A percentile compares a stretch with the other conserved stretches of the same genome.
phyloP scores from a whole-genome alignment of 1,139 yeast species.

The Nadsonia starkeyi-henricii region DNA sequence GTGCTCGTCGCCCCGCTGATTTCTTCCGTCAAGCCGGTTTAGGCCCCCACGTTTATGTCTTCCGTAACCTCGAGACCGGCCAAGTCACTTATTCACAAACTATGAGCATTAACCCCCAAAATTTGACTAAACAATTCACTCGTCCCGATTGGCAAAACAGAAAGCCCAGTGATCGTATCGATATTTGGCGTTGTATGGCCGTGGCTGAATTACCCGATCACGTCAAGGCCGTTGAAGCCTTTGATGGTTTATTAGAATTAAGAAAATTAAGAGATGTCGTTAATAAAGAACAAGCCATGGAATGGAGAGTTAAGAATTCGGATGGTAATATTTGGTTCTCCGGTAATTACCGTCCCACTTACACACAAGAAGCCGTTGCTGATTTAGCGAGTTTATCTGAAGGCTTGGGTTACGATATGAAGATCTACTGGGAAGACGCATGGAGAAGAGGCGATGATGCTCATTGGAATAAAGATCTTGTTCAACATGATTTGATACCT shows the following conservation, averaged over 20 bases:
- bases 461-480: constrained; percentile 38
- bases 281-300: constrained; percentile 45
- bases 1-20: not conserved
- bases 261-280: constrained; percentile 57
- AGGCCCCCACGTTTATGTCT: constrained; percentile 61
- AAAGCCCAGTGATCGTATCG: constrained; percentile 61
- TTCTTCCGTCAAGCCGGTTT: constrained; percentile 4
- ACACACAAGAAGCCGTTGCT: constrained; percentile 83
- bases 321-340: constrained; percentile 66
- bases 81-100: constrained; percentile 83
- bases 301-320: constrained; percentile 55
- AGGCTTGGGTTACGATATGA: constrained; percentile 36
- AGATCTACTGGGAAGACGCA: constrained; percentile 64
- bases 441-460: constrained; percentile 75
- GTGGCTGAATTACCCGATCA: constrained; percentile 58
- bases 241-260: constrained; percentile 58
- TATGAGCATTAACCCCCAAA: constrained; percentile 45
- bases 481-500: constrained; percentile 16
- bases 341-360: constrained; percentile 77
- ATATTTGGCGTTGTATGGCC: constrained; percentile 85
- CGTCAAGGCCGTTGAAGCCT: constrained; percentile 59
- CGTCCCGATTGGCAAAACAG: constrained; percentile 85
- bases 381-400: constrained; percentile 64
- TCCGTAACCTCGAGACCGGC: constrained; percentile 76
- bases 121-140: constrained; percentile 50